Evolutionary conservation across 2,329 filamentous ascomycete genomes (phyloP).

Genomic region (Teratosphaeria epicoccoides): DNA sequence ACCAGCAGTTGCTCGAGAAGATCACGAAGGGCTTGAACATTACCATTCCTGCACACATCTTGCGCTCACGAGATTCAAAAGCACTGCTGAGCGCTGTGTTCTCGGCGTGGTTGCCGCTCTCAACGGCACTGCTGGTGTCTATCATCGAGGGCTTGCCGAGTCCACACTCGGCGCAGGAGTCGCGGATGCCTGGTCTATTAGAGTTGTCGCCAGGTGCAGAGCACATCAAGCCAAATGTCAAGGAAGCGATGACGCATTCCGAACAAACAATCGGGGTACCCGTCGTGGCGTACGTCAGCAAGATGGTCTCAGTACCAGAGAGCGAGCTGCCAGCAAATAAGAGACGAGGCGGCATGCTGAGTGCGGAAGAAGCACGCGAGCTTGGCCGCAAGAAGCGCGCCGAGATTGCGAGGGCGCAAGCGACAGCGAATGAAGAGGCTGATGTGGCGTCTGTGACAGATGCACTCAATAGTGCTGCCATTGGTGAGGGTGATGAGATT

Average conservation of each 20-base stretch:
- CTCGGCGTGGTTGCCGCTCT: constrained; percentile 80
- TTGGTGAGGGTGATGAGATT: constrained; percentile 41
- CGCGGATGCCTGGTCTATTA: constrained; percentile 68
- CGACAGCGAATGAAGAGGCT: constrained; percentile 39
- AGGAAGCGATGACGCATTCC: constrained; percentile 73
- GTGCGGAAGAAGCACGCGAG: constrained; percentile 80
- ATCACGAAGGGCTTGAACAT: constrained; percentile 87
- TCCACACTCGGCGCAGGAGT: constrained; percentile 66
- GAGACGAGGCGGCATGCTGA: constrained; percentile 59
- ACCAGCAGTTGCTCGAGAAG: constrained; percentile 75
- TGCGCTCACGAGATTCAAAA: constrained; percentile 72
- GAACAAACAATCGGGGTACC: constrained; percentile 60
- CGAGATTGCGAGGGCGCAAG: constrained; percentile 72
- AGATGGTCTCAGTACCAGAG: constrained; percentile 92
- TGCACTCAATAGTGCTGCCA: constrained; percentile 49
- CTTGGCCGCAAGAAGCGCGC: constrained; percentile 79
- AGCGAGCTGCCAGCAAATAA: constrained; percentile 86
- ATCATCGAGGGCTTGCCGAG: constrained; percentile 88
- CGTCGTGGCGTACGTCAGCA: constrained; percentile 90
- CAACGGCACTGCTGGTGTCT: constrained; percentile 83
- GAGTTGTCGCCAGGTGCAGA: constrained; percentile 67
- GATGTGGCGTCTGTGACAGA: constrained; percentile 48
- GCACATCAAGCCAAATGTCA: constrained; percentile 57
- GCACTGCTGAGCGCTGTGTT: constrained; percentile 80
- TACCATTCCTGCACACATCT: constrained; percentile 70